Conservation (phyloP, 495 filamentous ascomycete genomes). For the Evernia prunastri region DNA sequence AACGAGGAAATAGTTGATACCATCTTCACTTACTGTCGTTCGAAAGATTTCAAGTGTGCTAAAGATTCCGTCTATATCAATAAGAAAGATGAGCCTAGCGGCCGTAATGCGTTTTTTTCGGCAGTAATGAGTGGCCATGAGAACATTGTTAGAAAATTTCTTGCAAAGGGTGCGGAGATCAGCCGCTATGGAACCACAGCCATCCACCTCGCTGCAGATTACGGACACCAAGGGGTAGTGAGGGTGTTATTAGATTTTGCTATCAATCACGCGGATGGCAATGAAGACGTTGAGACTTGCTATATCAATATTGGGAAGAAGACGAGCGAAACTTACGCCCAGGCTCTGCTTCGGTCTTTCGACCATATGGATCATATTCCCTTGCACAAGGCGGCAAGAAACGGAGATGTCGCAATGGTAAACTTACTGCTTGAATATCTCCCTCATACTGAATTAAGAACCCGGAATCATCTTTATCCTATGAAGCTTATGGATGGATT, state of each 20-base stretch:
- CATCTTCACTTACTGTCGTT: background rate
- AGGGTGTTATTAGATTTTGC: background rate
- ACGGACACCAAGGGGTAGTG: background rate
- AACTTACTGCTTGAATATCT: background rate
- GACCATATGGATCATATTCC: background rate
- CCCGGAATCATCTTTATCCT: background rate
- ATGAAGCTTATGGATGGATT: too few species aligned
- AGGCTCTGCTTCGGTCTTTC: background rate
- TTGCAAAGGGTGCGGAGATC: background rate
- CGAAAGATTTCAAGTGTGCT: background rate
- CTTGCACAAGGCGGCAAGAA: background rate
- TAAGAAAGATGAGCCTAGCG: background rate
- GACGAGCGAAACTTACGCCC: background rate
- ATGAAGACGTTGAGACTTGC: background rate
- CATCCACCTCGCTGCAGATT: background rate
- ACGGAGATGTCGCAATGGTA: background rate
- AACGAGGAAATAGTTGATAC: background rate
- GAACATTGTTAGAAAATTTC: background rate
- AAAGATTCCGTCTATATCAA: background rate
- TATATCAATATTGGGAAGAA: background rate
- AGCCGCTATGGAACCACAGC: background rate
- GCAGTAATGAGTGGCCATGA: background rate
- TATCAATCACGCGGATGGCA: background rate
- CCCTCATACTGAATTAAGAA: background rate
- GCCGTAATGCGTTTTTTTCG: background rate